Conservation (phyloP, 2,329 filamentous ascomycete genomes). For the Metarhizium humberi region DNA sequence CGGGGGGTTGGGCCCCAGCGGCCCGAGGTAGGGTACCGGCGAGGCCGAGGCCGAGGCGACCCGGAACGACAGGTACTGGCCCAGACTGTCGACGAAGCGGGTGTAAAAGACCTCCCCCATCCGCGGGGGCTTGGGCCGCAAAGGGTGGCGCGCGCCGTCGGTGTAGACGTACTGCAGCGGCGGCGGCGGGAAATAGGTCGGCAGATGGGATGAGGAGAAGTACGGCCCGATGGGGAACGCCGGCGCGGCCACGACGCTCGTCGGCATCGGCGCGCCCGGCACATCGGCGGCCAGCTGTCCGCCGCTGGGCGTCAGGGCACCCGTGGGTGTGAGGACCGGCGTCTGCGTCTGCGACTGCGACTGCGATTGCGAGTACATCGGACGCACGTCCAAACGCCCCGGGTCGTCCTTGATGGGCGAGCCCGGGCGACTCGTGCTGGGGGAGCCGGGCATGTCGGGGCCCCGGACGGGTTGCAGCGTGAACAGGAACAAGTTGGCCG, state of each 20-base stretch:
- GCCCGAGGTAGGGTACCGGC: constrained; percentile 56
- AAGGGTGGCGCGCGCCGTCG: constrained; percentile 71
- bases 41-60: constrained; percentile 62
- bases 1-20: constrained; percentile 32
- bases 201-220: constrained; percentile 72
- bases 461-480: constrained; percentile 54
- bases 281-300: constrained; percentile 24
- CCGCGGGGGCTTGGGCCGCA: constrained; percentile 78
- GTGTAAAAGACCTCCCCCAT: constrained; percentile 90
- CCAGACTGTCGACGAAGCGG: constrained; percentile 71
- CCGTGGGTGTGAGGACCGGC: neutral
- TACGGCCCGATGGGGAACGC: constrained; percentile 56
- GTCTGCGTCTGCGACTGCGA: constrained; percentile 10
- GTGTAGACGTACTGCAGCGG: constrained; percentile 76
- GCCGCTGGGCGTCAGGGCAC: constrained; percentile 3
- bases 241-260: constrained; percentile 20
- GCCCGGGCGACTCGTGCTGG: constrained; percentile 17
- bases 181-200: constrained; percentile 81
- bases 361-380: constrained; percentile 16
- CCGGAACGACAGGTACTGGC: constrained; percentile 82
- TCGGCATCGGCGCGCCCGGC: constrained; percentile 28
- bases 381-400: constrained; percentile 14
- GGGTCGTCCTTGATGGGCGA: neutral
- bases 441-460: constrained; percentile 36
- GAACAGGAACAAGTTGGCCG: constrained; percentile 80